A percentile compares a stretch with the other conserved stretches of the same genome.
These are phyloP conservation scores for Pseudocercospora macadamiae DNA, from an alignment of 2,329 filamentous ascomycete genomes.

Conservation along the genomic window DNA sequence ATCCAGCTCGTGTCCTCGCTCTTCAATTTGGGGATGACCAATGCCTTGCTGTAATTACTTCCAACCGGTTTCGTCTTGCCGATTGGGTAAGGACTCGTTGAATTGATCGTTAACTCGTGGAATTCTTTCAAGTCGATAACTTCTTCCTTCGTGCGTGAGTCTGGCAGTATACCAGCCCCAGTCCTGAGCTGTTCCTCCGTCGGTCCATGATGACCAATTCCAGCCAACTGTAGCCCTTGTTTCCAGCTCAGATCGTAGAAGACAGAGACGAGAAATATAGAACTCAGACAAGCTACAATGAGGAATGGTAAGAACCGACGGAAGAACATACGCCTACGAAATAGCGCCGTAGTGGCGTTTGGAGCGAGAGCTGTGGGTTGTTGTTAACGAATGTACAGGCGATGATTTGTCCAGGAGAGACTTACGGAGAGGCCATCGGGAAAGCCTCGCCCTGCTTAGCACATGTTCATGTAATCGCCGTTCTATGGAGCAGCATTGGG, in stretches of 20 bases:
- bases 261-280: constrained; percentile 39
- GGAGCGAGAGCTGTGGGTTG: neutral
- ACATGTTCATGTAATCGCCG: neutral
- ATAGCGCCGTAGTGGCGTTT: constrained; percentile 27
- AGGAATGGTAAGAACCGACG: constrained; percentile 31
- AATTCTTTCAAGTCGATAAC: constrained; percentile 25
- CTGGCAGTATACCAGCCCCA: constrained; percentile 29
- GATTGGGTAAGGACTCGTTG: constrained; percentile 32
- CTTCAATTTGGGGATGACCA: constrained; percentile 59
- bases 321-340: constrained; percentile 33
- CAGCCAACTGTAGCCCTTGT: constrained; percentile 45
- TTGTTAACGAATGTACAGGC: neutral
- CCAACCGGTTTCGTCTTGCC: constrained; percentile 48
- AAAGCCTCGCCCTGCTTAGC: constrained; percentile 1
- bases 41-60: constrained; percentile 55
- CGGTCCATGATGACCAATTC: constrained; percentile 38
- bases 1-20: constrained; percentile 60
- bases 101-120: neutral
- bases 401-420: neutral
- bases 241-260: constrained; percentile 45
- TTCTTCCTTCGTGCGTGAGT: constrained; percentile 26
- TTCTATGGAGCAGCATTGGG: neutral
- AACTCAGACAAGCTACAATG: constrained; percentile 29
- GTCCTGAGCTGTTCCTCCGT: constrained; percentile 30
- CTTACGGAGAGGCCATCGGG: neutral